Base-by-base conservation (phyloP, 495 filamentous ascomycete genomes). In the Penicillium cinerascens region DNA sequence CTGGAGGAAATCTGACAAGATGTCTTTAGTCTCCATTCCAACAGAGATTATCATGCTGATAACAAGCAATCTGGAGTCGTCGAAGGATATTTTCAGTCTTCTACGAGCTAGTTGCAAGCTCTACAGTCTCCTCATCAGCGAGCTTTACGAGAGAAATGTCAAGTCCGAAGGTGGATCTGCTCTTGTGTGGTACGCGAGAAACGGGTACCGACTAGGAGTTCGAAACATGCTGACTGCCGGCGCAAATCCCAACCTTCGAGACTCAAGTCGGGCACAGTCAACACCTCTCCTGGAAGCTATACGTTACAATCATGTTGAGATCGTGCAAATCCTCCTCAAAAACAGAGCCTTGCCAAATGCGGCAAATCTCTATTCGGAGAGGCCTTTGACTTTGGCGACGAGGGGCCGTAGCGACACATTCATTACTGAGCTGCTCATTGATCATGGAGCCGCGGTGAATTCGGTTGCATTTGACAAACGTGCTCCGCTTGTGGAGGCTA, bases 111-210 rank as follows among this genome's bases (percentile, higher is more conserved):
- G n/a, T n/a, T n/a, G n/a, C n/a, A n/a, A n/a, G n/a, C n/a, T n/a
- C n/a, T n/a, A n/a, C n/a, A n/a, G n/a, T n/a, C n/a, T n/a, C n/a
- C n/a, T n/a, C n/a, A n/a, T n/a, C n/a, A n/a, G n/a, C n/a, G n/a
- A n/a, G n/a, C 27, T 48, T 6, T 54, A 47, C 35, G 1, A 16
- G 21, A 42, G n/a, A 16, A 52, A 48, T 39, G 20, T 43, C 37
- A 29, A 36, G 33, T 15, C n/a, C 1, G 44, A 48, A 29, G 39
- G 51, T 37, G 51, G 51, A 27, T 54, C 51, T 23, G 51, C 45
- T 15, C 44, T 54, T 44, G 45, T 54, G 21, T 54, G 44, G 51
- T 48, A 54, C n/a, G 37, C 44, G n/a, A 41, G 44, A 20, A 25
- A 42, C n/a, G 51, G 51, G n/a, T 33, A 54, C 23, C 44, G 43